Evolutionary conservation across 805 yeast genomes (phyloP), one percentile per base, ranked within the genome.

Genomic region (Candida chauliodis): DNA sequence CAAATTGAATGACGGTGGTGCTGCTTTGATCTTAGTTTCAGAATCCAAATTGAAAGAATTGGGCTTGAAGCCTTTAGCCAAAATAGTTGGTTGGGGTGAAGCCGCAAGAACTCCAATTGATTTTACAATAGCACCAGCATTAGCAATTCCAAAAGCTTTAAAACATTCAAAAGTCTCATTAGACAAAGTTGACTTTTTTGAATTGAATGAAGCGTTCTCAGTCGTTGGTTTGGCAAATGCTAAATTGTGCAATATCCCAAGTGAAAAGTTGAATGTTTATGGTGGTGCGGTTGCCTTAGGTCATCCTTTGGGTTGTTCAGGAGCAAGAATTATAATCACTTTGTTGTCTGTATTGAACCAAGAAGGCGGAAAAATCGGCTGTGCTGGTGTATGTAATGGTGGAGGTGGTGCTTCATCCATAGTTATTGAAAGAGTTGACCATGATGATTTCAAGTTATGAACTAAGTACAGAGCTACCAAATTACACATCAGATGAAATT

Each of bases 341-440:
- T 75, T 93, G 63, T 55, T 80, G 42, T 77, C 88, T 35, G 89
- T 90, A 13, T 77, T 93, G 58, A 49, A 65, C 26, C 96, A 91
- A 70, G 98, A 93, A 73, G 69, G 67, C 43, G 73, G 73, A 46
- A 87, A 83, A 69, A 63, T 81, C 51, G 99, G 99, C 62, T 88
- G 80, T 50, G 97, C 96, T 54, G 96, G 88, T 62, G 83, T 93
- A 59, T 93, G 99, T 76, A 93, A 93, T 65, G 99, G 99, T 73
- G 99, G 99, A 56, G 99, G 99, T 61, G 99, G 99, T 61, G 98
- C 97, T 35, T 84, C 95, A 40, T 82, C 98, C 18, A 72, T 93
- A 54, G 87, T 93, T 45, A 77, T 93, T 53, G 96, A 90, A 71
- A 79, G 72, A 53, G 55, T 79, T 30, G 67, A 58, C 28, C 48